These are phyloP conservation scores for Prinsepia uniflora DNA, from an alignment of 306 rosid species.

Conservation along the genomic window DNA sequence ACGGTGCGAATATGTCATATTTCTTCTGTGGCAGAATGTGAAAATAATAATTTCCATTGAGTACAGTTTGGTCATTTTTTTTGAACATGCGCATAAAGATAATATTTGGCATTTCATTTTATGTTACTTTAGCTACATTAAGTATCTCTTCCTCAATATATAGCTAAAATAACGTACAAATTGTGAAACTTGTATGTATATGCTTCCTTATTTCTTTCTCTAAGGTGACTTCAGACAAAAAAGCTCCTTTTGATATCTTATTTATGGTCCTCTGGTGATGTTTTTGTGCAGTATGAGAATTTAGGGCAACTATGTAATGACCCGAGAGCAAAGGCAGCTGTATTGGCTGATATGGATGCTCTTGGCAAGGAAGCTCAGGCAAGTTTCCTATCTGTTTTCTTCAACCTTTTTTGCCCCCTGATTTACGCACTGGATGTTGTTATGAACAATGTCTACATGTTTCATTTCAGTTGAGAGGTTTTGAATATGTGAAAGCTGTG, in stretches of 20 bases:
- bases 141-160: background rate
- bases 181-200: background rate
- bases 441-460: constrained; percentile 21
- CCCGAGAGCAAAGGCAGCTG: constrained; percentile 72
- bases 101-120: background rate
- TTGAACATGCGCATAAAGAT: background rate
- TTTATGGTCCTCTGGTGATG: constrained; percentile 18
- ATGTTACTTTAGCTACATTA: too few species aligned
- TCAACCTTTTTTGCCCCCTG: background rate
- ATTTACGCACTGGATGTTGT: background rate
- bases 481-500: constrained; percentile 81
- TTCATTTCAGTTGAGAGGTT: constrained; percentile 80
- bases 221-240: background rate
- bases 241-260: background rate
- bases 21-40: constrained; percentile 3
- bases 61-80: background rate
- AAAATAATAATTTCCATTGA: background rate
- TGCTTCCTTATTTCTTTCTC: background rate
- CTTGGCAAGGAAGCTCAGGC: constrained; percentile 82
- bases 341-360: constrained; percentile 89
- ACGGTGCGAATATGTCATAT: constrained; percentile 37
- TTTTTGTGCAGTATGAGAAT: constrained; percentile 52
- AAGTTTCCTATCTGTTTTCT: constrained; percentile 26
- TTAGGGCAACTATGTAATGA: constrained; percentile 72
- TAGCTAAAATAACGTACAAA: background rate